Conservation (phyloP, 306 rosid genomes). For the Rubus idaeus region DNA sequence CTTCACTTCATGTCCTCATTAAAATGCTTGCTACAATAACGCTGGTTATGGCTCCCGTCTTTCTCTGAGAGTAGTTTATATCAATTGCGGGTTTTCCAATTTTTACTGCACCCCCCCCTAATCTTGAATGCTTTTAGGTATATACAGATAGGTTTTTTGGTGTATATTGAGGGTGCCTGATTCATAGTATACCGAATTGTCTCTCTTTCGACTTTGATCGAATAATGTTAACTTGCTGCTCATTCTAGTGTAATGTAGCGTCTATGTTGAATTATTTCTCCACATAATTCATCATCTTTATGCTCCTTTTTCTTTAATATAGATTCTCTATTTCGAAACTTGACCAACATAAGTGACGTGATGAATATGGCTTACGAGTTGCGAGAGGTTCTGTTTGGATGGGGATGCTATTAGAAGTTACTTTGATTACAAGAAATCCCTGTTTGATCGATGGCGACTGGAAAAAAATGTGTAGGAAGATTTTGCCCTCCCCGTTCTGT, state of each 20-base stretch:
- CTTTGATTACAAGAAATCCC: too few relatives aligned
- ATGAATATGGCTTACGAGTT: background rate
- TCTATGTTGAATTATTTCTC: background rate
- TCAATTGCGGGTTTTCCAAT: slow-evolving; percentile 32
- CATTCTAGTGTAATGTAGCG: slow-evolving; percentile 26
- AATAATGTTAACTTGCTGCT: slow-evolving; percentile 38
- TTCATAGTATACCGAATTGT: slow-evolving; percentile 38
- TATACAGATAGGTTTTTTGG: slow-evolving; percentile 45
- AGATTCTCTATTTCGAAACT: background rate
- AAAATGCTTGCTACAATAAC: slow-evolving; percentile 98
- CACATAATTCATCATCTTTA: background rate
- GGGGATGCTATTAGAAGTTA: too few relatives aligned
- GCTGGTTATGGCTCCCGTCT: slow-evolving; percentile 95
- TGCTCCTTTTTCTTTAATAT: background rate
- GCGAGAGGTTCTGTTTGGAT: background rate
- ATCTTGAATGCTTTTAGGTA: slow-evolving; percentile 41
- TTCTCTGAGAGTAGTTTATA: slow-evolving; percentile 69
- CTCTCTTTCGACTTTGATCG: slow-evolving; percentile 21
- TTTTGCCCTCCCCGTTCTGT: too few relatives aligned
- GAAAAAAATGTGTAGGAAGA: too few relatives aligned
- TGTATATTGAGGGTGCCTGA: slow-evolving; percentile 52
- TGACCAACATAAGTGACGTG: background rate
- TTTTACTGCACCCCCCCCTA: slow-evolving; percentile 38
- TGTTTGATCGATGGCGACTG: too few relatives aligned
- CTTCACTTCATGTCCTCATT: slow-evolving; percentile 92